phyloP scores from a whole-genome alignment of 2,329 filamentous ascomycete genomes.

The Sclerotinia trifoliorum region DNA sequence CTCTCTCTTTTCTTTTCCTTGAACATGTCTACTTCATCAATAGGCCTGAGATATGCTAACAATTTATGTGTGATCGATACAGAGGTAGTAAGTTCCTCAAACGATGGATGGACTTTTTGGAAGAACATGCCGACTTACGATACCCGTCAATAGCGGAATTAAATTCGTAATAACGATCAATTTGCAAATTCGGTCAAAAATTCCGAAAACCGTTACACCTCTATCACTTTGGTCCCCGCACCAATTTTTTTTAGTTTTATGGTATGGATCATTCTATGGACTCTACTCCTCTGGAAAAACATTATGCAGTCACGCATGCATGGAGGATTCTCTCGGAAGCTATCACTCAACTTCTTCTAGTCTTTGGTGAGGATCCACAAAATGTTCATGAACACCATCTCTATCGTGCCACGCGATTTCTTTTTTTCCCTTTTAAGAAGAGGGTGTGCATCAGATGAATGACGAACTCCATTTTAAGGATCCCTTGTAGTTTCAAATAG shows the following conservation, averaged over 20 bases:
- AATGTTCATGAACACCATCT: slow-evolving; percentile 11
- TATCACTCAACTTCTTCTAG: neutral
- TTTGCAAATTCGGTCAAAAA: neutral
- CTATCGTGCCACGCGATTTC: slow-evolving; percentile 29
- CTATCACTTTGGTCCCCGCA: neutral
- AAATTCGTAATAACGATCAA: slow-evolving; percentile 27
- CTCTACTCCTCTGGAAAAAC: neutral
- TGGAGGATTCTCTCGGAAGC: slow-evolving; percentile 7
- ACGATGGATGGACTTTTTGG: slow-evolving; percentile 86
- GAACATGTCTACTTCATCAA: slow-evolving; percentile 12
- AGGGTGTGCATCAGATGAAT: slow-evolving; percentile 32
- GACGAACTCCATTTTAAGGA: slow-evolving; percentile 25
- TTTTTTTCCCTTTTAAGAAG: neutral
- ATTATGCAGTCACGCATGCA: neutral
- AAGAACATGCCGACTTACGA: slow-evolving; percentile 84
- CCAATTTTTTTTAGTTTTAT: neutral
- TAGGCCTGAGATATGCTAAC: slow-evolving; percentile 32
- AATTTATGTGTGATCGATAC: slow-evolving; percentile 33
- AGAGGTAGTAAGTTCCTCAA: slow-evolving; percentile 85
- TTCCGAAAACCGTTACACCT: neutral
- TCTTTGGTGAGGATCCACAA: slow-evolving; percentile 6
- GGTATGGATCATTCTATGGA: neutral
- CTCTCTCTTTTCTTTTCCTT: slow-evolving; percentile 22
- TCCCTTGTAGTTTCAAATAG: slow-evolving; percentile 31
- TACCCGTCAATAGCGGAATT: slow-evolving; percentile 66